Base-by-base conservation (phyloP, 192 early-diverging fungal species). In the Coemansia sp. region DNA sequence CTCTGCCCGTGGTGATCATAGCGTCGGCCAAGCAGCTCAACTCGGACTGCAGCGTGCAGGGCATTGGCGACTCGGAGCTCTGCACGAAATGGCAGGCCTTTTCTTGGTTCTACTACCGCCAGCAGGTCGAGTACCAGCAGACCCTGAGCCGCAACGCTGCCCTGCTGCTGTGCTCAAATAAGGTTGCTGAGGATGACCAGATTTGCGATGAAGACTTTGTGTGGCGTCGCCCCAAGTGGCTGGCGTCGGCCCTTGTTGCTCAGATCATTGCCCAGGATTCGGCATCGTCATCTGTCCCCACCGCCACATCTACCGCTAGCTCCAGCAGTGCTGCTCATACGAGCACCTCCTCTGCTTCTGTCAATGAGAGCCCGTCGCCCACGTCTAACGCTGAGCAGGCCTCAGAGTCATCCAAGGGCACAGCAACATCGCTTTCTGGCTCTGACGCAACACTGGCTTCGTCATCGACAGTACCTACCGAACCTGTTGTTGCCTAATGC, bases 21-120 rank as follows among this genome's bases (percentile, higher is more conserved):
- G 67, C 67, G 2, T 76, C 72, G 9, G 67, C 48, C 3, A 56
- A 60, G 45, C 65, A 70, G 58, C 49, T 76, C 24, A 41, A 76
- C 32, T 76, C 72, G 0, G 58, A 76, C 50, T 76, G 72, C 45
- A 9, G 1, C 0, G 49, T 43, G 3, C 72, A 76, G 20, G 61
- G 66, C 11, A 69, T 76, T 8, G 40, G 37, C 1, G 37, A 60
- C 24, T 22, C 48, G 8, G 67, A 76, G 23, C 53, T 64, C 19
- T 76, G 72, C 39, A 76, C 65, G n/a, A 62, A 60, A 36, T 76
- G 72, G 72, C 66, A 76, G 67, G 72, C 72, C 15, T 70, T 76
- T 52, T 55, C 72, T 8, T 76, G 72, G 72, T 76, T 76, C 49
- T 69, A 58, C 25, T 76, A 76, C 36, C 48, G 72, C 18, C 72